These are phyloP conservation scores for Teunomyces atbi DNA, from an alignment of 805 yeast species.

Conservation along the genomic window DNA sequence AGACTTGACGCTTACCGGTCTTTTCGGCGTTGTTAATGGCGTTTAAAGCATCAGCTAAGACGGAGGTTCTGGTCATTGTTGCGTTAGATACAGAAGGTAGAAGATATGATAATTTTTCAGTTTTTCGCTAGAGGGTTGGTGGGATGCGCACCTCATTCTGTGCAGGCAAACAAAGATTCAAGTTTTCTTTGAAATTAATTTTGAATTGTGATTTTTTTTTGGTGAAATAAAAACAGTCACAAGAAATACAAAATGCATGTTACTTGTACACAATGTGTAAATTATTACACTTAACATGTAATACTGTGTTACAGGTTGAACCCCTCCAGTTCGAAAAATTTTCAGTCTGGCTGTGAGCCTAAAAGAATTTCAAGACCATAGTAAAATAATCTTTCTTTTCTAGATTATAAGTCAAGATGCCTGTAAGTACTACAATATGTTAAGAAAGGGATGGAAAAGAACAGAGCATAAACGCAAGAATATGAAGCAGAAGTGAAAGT, in stretches of 20 bases:
- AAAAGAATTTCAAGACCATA: slow-evolving; percentile 4
- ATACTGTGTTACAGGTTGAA: background rate
- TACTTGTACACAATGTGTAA: slow-evolving; percentile 1
- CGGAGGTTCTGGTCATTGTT: slow-evolving; percentile 34
- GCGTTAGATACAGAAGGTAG: slow-evolving; percentile 5
- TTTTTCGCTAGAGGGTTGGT: slow-evolving; percentile 3
- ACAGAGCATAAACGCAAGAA: background rate
- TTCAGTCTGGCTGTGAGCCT: slow-evolving; percentile 6
- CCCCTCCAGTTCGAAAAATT: slow-evolving; percentile 9
- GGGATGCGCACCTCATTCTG: background rate
- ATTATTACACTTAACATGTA: background rate
- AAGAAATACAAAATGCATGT: background rate
- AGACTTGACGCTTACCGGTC: slow-evolving; percentile 37
- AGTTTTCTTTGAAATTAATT: background rate
- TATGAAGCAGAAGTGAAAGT: background rate
- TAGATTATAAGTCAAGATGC: slow-evolving; percentile 32
- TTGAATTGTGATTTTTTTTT: background rate
- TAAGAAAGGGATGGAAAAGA: background rate
- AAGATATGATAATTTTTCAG: slow-evolving; percentile 3
- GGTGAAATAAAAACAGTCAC: background rate
- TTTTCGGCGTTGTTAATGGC: slow-evolving; percentile 37
- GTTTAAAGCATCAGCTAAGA: slow-evolving; percentile 36
- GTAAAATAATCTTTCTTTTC: slow-evolving; percentile 8
- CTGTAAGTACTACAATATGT: slow-evolving; percentile 34
- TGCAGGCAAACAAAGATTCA: background rate